Percentiles rank a stretch among this genome's conserved stretches.
Evolutionary conservation across 1,284 basidiomycete species (phyloP).

Genomic region (Tetrapyrgos nigripes): DNA sequence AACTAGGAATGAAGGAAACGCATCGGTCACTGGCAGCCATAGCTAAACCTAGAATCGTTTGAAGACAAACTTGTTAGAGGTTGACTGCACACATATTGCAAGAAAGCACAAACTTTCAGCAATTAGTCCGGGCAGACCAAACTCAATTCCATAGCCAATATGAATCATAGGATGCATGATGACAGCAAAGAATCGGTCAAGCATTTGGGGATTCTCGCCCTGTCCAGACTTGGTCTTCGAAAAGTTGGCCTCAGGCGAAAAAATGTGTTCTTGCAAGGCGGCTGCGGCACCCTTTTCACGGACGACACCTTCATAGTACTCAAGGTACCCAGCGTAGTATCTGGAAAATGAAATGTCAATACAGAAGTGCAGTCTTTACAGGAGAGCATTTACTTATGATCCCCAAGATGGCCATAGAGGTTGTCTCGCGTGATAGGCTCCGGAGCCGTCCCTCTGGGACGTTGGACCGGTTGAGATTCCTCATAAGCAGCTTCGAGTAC

Average conservation of each 20-base stretch:
- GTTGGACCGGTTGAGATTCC: constrained; percentile 45
- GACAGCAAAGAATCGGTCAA: constrained; percentile 62
- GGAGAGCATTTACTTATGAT: too few species aligned
- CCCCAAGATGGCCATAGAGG: too few species aligned
- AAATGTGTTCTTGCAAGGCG: constrained; percentile 62
- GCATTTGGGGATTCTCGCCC: constrained; percentile 59
- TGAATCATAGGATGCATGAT: constrained; percentile 75
- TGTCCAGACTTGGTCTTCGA: constrained; percentile 21
- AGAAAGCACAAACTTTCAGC: constrained; percentile 55
- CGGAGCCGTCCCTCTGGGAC: constrained; percentile 46
- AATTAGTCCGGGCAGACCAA: constrained; percentile 64
- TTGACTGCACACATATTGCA: neutral
- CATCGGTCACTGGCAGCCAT: constrained; percentile 44
- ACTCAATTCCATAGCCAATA: constrained; percentile 67
- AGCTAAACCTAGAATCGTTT: constrained; percentile 45
- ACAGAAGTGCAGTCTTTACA: constrained; percentile 43
- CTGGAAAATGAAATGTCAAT: constrained; percentile 32
- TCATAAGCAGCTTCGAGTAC: constrained; percentile 51
- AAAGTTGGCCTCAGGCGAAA: constrained; percentile 59
- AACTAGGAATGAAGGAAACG: constrained; percentile 16
- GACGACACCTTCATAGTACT: constrained; percentile 58
- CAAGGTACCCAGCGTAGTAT: constrained; percentile 58
- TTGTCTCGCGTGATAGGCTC: constrained; percentile 45
- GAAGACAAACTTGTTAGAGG: neutral
- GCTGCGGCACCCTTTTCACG: constrained; percentile 46